phyloP scores from a whole-genome alignment of 1,139 yeast species.

The Zygoascus meyerae region DNA sequence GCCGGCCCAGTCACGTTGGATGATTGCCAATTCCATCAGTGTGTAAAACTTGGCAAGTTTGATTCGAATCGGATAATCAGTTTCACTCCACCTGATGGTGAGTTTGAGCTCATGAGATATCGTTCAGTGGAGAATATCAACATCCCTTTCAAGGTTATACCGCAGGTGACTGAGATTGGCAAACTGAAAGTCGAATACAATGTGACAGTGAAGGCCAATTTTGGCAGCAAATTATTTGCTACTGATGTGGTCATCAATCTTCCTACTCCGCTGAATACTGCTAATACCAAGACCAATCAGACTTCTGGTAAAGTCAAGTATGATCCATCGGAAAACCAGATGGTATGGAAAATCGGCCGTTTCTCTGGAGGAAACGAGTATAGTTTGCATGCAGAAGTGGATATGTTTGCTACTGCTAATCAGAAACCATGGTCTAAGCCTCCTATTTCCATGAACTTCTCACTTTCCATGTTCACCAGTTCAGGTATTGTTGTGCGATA shows the following conservation, averaged over 20 bases:
- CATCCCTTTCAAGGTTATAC: conserved; percentile 68
- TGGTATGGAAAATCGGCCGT: conserved; percentile 67
- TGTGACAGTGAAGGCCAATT: conserved; percentile 57
- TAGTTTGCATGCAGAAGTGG: conserved; percentile 48
- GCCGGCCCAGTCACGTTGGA: conserved; percentile 54
- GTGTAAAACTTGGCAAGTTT: conserved; percentile 67
- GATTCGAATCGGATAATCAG: conserved; percentile 62
- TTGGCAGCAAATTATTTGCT: conserved; percentile 57
- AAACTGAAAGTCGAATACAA: conserved; percentile 48
- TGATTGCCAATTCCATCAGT: conserved; percentile 85
- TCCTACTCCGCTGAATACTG: conserved; percentile 66
- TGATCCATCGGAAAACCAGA: conserved; percentile 56
- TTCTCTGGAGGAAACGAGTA: conserved; percentile 64
- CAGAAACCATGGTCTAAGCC: conserved; percentile 59
- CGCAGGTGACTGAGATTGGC: conserved; percentile 53
- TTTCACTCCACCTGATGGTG: conserved; percentile 89
- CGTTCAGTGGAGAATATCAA: conserved; percentile 51
- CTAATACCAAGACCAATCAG: conserved; percentile 37
- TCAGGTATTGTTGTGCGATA: conserved; percentile 74
- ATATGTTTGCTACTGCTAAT: conserved; percentile 34
- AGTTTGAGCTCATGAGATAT: conserved; percentile 82
- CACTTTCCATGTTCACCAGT: conserved; percentile 68
- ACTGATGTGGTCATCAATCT: conserved; percentile 58
- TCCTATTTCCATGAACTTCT: conserved; percentile 68
- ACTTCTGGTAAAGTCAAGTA: conserved; percentile 66